Evolutionary conservation across 2,329 filamentous ascomycete species (phyloP).

Genomic region (Pseudocercospora fijiensis): DNA sequence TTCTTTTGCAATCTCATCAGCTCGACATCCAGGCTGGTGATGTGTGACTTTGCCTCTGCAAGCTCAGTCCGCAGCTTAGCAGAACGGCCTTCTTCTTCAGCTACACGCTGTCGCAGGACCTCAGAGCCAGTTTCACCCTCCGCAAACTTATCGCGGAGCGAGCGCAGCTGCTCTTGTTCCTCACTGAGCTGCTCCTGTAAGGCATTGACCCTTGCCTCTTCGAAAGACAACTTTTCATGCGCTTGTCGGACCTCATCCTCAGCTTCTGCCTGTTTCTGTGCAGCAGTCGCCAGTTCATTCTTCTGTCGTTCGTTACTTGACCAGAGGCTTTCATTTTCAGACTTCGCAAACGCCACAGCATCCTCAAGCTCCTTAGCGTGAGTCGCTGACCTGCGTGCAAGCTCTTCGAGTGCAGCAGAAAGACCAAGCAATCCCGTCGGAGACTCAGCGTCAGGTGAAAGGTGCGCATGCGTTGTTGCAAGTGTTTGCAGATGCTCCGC

Average conservation of each 20-base stretch:
- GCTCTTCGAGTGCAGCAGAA: conserved; percentile 46
- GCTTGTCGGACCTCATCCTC: conserved; percentile 41
- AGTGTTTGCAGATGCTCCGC: conserved; percentile 36
- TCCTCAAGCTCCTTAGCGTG: conserved; percentile 48
- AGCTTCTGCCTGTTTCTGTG: conserved; percentile 38
- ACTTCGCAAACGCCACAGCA: conserved; percentile 48
- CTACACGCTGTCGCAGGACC: conserved; percentile 69
- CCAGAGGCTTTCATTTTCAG: conserved; percentile 47
- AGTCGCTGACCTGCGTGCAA: conserved; percentile 44
- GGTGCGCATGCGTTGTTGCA: conserved; percentile 40
- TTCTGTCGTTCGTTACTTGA: conserved; percentile 44
- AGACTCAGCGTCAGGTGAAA: conserved; percentile 39
- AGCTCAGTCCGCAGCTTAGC: conserved; percentile 67
- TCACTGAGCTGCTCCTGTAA: conserved; percentile 59
- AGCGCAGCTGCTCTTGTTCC: conserved; percentile 66
- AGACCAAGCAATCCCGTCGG: conserved; percentile 44
- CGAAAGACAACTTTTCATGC: conserved; percentile 48
- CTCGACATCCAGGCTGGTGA: conserved; percentile 74
- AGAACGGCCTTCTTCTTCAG: conserved; percentile 72
- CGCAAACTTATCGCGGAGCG: conserved; percentile 69
- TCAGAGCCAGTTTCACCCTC: conserved; percentile 84
- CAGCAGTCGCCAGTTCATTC: conserved; percentile 33
- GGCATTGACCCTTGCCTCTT: conserved; percentile 48
- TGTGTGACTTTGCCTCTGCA: conserved; percentile 71
- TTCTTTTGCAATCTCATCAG: conserved; percentile 67